These are phyloP conservation scores for Phytophthora quininea DNA, from an alignment of 352 stramenopile species.

Conservation along the genomic window DNA sequence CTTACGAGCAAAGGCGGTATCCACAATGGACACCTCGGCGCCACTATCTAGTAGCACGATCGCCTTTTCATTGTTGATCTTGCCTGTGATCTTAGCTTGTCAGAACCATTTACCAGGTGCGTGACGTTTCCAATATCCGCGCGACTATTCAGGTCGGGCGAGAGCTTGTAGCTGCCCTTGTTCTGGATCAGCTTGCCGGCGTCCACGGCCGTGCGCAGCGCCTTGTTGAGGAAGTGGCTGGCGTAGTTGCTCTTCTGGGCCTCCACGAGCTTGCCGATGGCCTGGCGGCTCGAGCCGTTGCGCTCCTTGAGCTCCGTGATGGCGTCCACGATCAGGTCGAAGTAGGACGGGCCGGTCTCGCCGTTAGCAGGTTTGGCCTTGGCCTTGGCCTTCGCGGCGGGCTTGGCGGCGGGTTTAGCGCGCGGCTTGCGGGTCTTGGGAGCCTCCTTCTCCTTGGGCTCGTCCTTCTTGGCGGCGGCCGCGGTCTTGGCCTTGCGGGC, in stretches of 20 bases:
- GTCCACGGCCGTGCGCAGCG: conserved; percentile 89
- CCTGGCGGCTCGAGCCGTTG: conserved; percentile 90
- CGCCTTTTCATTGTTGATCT: no score
- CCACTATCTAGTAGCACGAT: no score
- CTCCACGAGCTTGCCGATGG: conserved; percentile 92
- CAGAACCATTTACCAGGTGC: no score
- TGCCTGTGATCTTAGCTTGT: no score
- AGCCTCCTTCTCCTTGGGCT: conserved; percentile 36
- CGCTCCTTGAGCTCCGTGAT: conserved; percentile 93
- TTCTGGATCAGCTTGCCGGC: conserved; percentile 87
- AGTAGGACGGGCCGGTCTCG: conserved; percentile 77
- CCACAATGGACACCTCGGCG: no score
- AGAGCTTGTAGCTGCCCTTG: conserved; percentile 88
- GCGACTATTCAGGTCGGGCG: conserved; percentile 68
- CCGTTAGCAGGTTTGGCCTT: conserved; percentile 39
- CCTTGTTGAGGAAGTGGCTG: conserved; percentile 88
- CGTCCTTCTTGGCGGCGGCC: conserved; percentile 29
- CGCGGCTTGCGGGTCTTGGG: conserved; percentile 28
- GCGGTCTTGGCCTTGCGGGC: conserved; percentile 72
- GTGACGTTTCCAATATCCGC: conserved; percentile 47
- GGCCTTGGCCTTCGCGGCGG: conserved; percentile 27
- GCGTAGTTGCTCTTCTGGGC: conserved; percentile 84
- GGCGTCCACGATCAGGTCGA: conserved; percentile 90
- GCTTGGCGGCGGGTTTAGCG: conserved; percentile 20
- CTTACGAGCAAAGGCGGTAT: no score